These are phyloP conservation scores for Backusella tarrabulga DNA, from an alignment of 192 early-diverging fungal genomes.

Conservation along the genomic window DNA sequence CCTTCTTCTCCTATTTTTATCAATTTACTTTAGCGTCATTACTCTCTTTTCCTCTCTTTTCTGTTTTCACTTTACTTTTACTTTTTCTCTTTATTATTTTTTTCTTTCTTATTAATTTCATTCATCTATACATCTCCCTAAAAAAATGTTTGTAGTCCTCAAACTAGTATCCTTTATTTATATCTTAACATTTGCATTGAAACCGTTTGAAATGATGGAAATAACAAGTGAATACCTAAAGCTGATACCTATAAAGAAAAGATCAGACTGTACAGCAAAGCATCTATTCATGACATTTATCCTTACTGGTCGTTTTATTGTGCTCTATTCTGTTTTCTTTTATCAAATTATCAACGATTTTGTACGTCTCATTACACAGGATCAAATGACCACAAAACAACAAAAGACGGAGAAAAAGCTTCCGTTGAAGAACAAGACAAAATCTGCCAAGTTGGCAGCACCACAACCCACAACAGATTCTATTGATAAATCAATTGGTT, in stretches of 20 bases:
- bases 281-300: neutral
- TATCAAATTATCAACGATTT: neutral
- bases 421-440: neutral
- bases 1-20: slow-evolving; percentile 8
- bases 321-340: neutral
- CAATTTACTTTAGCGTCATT: neutral
- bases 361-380: neutral
- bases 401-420: neutral
- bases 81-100: neutral
- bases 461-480: neutral
- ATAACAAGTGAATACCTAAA: neutral
- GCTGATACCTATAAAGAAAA: neutral
- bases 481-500: neutral
- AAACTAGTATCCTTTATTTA: neutral
- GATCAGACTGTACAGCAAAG: neutral
- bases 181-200: neutral
- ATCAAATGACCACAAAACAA: neutral
- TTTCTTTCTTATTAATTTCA: neutral
- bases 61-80: neutral
- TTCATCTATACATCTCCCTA: neutral
- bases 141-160: neutral
- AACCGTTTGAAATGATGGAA: slow-evolving; percentile 3
- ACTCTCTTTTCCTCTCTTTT: neutral
- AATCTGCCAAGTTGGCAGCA: neutral
- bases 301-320: neutral